Evolutionary conservation across 2,329 filamentous ascomycete genomes (phyloP), one percentile per base, ranked within the genome.

Genomic region (Arthrobotrys iridis): DNA sequence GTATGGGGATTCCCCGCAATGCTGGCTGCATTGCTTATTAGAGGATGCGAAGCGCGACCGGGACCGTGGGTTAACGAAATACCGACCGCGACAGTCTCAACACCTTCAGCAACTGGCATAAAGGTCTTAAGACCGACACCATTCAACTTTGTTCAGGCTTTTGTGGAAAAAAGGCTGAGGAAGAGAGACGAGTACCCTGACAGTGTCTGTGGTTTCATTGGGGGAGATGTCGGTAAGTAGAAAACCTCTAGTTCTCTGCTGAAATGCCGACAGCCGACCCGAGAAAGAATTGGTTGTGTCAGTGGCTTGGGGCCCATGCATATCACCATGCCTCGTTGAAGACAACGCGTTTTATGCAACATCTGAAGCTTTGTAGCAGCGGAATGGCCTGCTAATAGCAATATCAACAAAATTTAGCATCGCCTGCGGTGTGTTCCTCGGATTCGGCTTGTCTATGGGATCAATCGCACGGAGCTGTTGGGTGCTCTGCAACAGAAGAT

Each of bases 181-280:
- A 75, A 64, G 33, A 58, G 71, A 37, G 63, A 48, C 11, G 63
- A 68, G 6, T 75, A 68, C 35, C 71, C 71, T 1, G 57, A 65
- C n/a, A 75, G 58, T 28, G 71, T 75, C 6, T 75, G 71, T 35
- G 71, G 71, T 3, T 75, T 75, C 13, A 64, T 75, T 43, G 71
- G 71, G 8, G 71, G 71, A 8, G 40, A 64, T 30, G 71, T 68
- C 45, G 71, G 71, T 75, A 75, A 41, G 71, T 64, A 8, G 18
- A 30, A 8, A 5, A 15, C 10, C 7, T 6, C 3, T 48, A 10
- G 15, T 22, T 20, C 15, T 52, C 5, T 8, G 28, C 33, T 4
- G n/a, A n/a, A 13, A 52, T 26, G 4, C 4, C 28, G 50, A 3
- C 5, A 15, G 15, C 18, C 18, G 33, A n/a, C n/a, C n/a, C n/a